These are phyloP conservation scores for Colletotrichum tabaci DNA, from an alignment of 2,329 filamentous ascomycete genomes.

Conservation along the genomic window DNA sequence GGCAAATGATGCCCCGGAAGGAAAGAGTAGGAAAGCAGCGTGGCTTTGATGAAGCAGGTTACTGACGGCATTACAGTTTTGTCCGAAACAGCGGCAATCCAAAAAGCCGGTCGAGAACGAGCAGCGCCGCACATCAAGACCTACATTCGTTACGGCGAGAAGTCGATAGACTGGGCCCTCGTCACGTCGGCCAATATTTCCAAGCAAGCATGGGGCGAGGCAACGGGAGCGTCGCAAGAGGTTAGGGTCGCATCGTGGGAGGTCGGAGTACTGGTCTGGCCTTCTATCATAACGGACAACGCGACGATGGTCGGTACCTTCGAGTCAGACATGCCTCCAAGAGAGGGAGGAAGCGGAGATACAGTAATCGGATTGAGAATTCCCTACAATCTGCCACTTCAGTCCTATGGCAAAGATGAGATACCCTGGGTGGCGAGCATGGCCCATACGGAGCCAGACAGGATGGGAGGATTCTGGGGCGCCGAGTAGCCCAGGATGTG, in stretches of 20 bases:
- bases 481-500: constrained; percentile 10
- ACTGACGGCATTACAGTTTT: constrained; percentile 47
- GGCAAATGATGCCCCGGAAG: constrained; percentile 71
- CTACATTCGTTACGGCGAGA: constrained; percentile 77
- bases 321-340: constrained; percentile 68
- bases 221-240: constrained; percentile 68
- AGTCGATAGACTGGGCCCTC: constrained; percentile 84
- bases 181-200: constrained; percentile 93
- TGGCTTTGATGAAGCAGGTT: too few species aligned
- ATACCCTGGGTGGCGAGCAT: constrained; percentile 83
- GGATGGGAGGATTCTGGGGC: constrained; percentile 62
- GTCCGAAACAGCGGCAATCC: constrained; percentile 43
- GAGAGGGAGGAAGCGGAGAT: constrained; percentile 44
- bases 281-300: constrained; percentile 66
- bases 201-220: constrained; percentile 89
- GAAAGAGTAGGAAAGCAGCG: constrained; percentile 48
- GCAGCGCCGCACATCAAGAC: constrained; percentile 94
- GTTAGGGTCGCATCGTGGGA: constrained; percentile 86
- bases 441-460: constrained; percentile 73
- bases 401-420: constrained; percentile 74
- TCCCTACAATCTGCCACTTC: constrained; percentile 86
- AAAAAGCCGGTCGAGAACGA: constrained; percentile 72
- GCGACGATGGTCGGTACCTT: constrained; percentile 80
- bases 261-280: constrained; percentile 88
- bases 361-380: constrained; percentile 79